Base-by-base conservation (phyloP, 163 green algal genomes). In the Chlorella variabilis region DNA sequence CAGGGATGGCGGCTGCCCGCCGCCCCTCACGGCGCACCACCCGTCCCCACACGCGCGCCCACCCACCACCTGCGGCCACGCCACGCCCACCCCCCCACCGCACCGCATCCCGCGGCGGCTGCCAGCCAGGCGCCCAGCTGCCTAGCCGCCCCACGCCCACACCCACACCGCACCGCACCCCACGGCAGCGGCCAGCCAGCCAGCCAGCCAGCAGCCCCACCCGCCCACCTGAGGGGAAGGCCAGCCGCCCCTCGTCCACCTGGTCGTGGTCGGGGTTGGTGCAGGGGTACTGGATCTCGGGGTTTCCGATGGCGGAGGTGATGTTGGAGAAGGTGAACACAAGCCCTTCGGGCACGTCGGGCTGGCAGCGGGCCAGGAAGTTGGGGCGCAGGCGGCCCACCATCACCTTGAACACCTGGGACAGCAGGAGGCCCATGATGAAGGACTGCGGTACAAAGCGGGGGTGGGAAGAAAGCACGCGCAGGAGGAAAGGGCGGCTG, bases 331-430 rank as follows among this genome's bases (percentile, higher is more conserved):
- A 56, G 21, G 38, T 41, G 56, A 80, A 71, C 23, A 36, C 41
- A 9, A 15, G 42, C 29, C 54, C 58, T 8, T 39, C n/a, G 23
- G 63, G 49, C 27, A 70, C 13, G 4, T 31, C 0, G 7, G 86
- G 78, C 18, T 82, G n/a, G 74, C 86, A 89, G n/a, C 86, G 81
- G 17, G 66, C 25, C 41, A 90, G 82, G 51, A 91, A 91, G 54
- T 91, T 85, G 20, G 88, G 88, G 3, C 88, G 73, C 36, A 87
- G 75, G 20, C 80, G 38, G 15, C 88, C 88, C 20, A 85, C 81
- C 36, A 74, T 73, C 25, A 86, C 59, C 75, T 92, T 92, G 77
- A 88, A 87, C 9, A 79, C 34, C 71, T 89, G 78, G 27, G 77
- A 85, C 51, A 92, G 58, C 34, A 87, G 63, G 13, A 88, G 49